These are phyloP conservation scores for Acanthamoeba lenticulata DNA, from an alignment of 208 protist species.

Conservation along the genomic window DNA sequence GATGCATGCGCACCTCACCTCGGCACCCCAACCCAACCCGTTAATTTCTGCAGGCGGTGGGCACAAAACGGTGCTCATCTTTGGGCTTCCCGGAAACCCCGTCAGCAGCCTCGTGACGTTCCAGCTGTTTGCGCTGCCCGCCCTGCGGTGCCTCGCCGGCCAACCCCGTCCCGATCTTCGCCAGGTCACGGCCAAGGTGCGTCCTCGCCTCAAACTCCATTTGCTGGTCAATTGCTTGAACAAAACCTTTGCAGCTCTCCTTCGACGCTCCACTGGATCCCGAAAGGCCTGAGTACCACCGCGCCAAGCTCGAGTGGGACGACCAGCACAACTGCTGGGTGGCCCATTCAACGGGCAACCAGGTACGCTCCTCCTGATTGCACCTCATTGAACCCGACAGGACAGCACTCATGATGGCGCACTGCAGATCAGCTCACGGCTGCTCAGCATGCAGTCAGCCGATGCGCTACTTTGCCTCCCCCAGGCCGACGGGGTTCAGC, in stretches of 20 bases:
- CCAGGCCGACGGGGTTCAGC: neutral
- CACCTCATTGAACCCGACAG: no score
- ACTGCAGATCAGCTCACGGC: neutral
- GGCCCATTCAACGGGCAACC: slow-evolving; percentile 68
- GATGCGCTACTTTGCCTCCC: slow-evolving; percentile 66
- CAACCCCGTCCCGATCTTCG: neutral
- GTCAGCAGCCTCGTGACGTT: slow-evolving; percentile 78
- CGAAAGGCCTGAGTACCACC: slow-evolving; percentile 83
- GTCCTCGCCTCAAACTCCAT: neutral
- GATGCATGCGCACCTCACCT: neutral
- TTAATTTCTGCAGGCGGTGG: neutral
- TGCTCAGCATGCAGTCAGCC: slow-evolving; percentile 67
- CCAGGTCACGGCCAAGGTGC: slow-evolving; percentile 67
- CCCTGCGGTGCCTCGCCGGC: slow-evolving; percentile 74
- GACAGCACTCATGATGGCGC: neutral
- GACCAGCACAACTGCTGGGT: slow-evolving; percentile 69
- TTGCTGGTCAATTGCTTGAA: neutral
- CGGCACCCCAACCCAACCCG: no score
- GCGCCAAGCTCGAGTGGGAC: slow-evolving; percentile 70
- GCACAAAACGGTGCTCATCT: slow-evolving; percentile 76
- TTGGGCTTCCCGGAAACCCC: slow-evolving; percentile 82
- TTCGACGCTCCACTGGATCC: slow-evolving; percentile 65
- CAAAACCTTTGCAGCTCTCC: slow-evolving; percentile 54
- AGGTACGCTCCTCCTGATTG: neutral
- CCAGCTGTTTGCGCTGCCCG: slow-evolving; percentile 77